phyloP scores from a whole-genome alignment of 345 rosid genomes.

The Citrus hindsii region DNA sequence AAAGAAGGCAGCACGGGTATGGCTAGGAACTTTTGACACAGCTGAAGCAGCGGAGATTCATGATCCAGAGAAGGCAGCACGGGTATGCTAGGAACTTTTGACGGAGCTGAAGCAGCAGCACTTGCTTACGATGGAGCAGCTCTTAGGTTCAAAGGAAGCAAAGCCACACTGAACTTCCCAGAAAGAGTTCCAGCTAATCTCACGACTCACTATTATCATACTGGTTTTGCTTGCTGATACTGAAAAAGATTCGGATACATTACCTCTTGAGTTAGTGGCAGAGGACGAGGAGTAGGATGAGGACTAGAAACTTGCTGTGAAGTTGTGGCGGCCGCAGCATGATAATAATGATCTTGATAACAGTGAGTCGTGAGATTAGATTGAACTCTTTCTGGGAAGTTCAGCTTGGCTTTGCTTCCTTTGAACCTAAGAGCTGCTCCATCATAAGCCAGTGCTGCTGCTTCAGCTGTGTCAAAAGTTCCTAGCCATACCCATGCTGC shows the following conservation, averaged over 20 bases:
- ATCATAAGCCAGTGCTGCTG: slow-evolving; percentile 74
- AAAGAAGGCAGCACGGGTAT: slow-evolving; percentile 45
- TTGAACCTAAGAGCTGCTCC: slow-evolving; percentile 80
- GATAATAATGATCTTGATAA: slow-evolving; percentile 10
- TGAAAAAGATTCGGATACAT: slow-evolving; percentile 16
- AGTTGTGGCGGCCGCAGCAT: slow-evolving; percentile 1
- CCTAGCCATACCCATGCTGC: slow-evolving; percentile 67
- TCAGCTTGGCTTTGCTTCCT: slow-evolving; percentile 86
- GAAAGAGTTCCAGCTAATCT: slow-evolving; percentile 54
- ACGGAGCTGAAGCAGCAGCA: slow-evolving; percentile 34
- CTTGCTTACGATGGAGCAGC: slow-evolving; percentile 82
- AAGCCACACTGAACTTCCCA: slow-evolving; percentile 80
- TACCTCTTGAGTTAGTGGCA: slow-evolving; percentile 1
- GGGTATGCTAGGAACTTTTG: too few relatives aligned
- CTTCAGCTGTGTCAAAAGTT: slow-evolving; percentile 75
- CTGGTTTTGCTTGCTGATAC: slow-evolving; percentile 19
- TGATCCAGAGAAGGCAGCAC: too few relatives aligned
- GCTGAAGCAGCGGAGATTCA: slow-evolving; percentile 36
- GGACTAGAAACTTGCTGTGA: not conserved
- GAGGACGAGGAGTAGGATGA: slow-evolving; percentile 7
- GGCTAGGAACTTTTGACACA: slow-evolving; percentile 78
- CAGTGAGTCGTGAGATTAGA: slow-evolving; percentile 13
- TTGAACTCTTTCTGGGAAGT: slow-evolving; percentile 77
- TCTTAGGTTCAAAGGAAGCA: slow-evolving; percentile 79
- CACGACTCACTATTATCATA: slow-evolving; percentile 26